A percentile compares a stretch with the other conserved stretches of the same genome.
phyloP scores from a whole-genome alignment of 169 alveolate species.

The Amoebophrya sp. region DNA sequence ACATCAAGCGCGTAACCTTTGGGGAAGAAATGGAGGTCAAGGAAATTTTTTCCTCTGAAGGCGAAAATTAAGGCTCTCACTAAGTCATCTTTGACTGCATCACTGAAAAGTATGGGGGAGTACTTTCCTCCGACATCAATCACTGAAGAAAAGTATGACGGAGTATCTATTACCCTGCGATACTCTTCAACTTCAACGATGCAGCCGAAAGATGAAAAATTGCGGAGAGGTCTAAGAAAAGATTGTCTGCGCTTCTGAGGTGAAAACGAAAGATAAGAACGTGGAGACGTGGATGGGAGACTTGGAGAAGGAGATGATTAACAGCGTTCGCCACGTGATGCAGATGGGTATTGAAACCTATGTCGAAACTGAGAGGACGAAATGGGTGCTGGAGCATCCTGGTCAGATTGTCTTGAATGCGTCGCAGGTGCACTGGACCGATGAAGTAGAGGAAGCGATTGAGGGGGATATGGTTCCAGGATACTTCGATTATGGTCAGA shows the following conservation, averaged over 20 bases:
- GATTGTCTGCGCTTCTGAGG: background rate
- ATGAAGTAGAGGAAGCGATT: slow-evolving; percentile 80
- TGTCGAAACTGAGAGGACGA: slow-evolving; percentile 62
- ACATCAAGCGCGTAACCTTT: slow-evolving; percentile 57
- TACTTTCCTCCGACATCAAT: too few species aligned
- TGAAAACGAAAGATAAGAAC: slow-evolving; percentile 40
- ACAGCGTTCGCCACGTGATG: slow-evolving; percentile 41
- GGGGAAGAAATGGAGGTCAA: slow-evolving; percentile 65
- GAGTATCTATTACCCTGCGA: too few species aligned
- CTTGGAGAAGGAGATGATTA: slow-evolving; percentile 47
- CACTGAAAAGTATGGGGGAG: too few species aligned
- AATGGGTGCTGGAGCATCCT: slow-evolving; percentile 81
- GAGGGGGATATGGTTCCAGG: slow-evolving; percentile 56
- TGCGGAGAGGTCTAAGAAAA: background rate
- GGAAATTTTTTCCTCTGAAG: slow-evolving; percentile 78
- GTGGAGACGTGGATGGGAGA: slow-evolving; percentile 51
- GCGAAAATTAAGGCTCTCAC: too few species aligned
- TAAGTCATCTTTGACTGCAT: too few species aligned
- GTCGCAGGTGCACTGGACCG: slow-evolving; percentile 76
- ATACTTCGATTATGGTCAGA: slow-evolving; percentile 59
- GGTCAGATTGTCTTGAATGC: slow-evolving; percentile 84
- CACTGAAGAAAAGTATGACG: too few species aligned
- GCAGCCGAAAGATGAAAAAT: too few species aligned
- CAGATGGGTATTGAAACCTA: slow-evolving; percentile 51
- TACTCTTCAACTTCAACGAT: too few species aligned